Evolutionary conservation across 169 alveolate genomes (phyloP).

Genomic region (Eimeria tenella): DNA sequence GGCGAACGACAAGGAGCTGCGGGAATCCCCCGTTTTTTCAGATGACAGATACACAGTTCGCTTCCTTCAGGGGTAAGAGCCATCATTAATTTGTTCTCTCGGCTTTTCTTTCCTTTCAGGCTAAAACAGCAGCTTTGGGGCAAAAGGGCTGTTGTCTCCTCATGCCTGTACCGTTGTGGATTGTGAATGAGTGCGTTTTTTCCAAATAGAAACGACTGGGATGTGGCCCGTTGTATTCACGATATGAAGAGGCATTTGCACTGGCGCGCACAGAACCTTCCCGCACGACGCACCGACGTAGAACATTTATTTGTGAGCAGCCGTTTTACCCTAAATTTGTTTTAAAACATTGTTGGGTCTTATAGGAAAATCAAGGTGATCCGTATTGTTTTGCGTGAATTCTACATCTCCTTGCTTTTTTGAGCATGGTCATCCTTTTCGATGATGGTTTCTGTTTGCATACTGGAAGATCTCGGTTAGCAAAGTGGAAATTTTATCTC

Average conservation of each 20-base stretch:
- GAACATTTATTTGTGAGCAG: conserved; percentile 79
- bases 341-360: no score
- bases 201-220: conserved; percentile 82
- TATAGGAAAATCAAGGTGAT: no score
- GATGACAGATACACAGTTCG: conserved; percentile 81
- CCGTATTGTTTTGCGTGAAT: no score
- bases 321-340: no score
- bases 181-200: neutral
- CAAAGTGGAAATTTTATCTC: no score
- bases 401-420: no score
- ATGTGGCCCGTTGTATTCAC: conserved; percentile 79
- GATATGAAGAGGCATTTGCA: conserved; percentile 84
- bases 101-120: neutral
- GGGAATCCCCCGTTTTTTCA: conserved; percentile 81
- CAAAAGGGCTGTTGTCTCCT: neutral
- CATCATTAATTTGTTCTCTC: neutral
- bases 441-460: no score
- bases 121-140: neutral
- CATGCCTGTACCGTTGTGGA: neutral
- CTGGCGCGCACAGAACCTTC: conserved; percentile 81
- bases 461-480: no score
- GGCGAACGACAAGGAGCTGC: conserved; percentile 71
- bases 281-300: conserved; percentile 79
- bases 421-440: no score
- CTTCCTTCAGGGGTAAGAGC: conserved; percentile 83